Evolutionary conservation across 495 filamentous ascomycete species (phyloP).

Genomic region (Beverwykella pulmonaria): DNA sequence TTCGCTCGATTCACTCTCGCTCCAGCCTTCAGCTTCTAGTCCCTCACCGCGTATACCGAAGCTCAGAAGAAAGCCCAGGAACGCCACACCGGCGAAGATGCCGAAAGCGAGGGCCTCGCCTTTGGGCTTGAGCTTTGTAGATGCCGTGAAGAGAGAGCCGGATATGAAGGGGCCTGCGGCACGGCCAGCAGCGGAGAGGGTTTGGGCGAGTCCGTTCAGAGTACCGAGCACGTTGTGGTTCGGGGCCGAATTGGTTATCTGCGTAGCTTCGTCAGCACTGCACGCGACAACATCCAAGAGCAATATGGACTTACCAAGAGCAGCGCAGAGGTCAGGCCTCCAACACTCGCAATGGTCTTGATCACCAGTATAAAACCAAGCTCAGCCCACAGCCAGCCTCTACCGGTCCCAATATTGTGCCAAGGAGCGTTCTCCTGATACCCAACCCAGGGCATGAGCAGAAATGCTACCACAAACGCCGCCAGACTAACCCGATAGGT

Average conservation of each 20-base stretch:
- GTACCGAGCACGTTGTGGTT: conserved; percentile 85
- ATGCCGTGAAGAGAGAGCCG: conserved; percentile 77
- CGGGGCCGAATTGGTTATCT: conserved; percentile 93
- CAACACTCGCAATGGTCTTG: conserved; percentile 86
- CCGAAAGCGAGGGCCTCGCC: conserved; percentile 87
- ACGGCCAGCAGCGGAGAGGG: conserved; percentile 85
- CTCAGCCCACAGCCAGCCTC: conserved; percentile 71
- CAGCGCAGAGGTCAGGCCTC: conserved; percentile 85
- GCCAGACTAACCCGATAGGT: conserved; percentile 78
- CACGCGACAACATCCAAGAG: background rate
- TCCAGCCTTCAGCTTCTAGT: conserved; percentile 65
- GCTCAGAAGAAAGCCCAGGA: conserved; percentile 75
- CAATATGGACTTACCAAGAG: conserved; percentile 65
- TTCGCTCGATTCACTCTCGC: conserved; percentile 59
- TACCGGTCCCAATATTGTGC: conserved; percentile 54
- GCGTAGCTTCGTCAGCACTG: conserved; percentile 27
- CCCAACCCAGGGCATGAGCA: conserved; percentile 86
- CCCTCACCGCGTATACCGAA: conserved; percentile 65
- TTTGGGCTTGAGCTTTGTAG: conserved; percentile 68
- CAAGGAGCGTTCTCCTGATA: conserved; percentile 61
- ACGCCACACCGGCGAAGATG: conserved; percentile 75
- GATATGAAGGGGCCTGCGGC: conserved; percentile 87
- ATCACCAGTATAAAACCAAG: conserved; percentile 77
- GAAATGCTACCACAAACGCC: conserved; percentile 81
- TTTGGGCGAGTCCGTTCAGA: conserved; percentile 92